phyloP scores from a whole-genome alignment of 2,329 filamentous ascomycete species.

The Claviceps paspali region DNA sequence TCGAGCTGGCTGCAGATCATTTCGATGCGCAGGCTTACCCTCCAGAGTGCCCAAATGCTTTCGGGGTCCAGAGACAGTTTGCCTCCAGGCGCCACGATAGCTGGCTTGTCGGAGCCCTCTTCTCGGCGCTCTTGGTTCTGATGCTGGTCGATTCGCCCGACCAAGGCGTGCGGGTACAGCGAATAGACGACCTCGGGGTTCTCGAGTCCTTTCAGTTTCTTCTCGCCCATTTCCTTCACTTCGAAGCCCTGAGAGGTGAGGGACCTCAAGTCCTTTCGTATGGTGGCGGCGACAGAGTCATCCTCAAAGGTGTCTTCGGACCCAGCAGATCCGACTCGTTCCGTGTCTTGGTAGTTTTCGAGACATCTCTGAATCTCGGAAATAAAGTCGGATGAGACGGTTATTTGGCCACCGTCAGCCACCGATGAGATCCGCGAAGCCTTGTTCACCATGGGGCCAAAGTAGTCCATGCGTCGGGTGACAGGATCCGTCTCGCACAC shows the following conservation, averaged over 20 bases:
- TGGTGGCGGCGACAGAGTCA: constrained; percentile 57
- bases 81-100: constrained; percentile 45
- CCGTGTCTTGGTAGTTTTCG: constrained; percentile 77
- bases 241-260: constrained; percentile 88
- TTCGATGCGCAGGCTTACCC: constrained; percentile 74
- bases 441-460: constrained; percentile 97
- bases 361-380: constrained; percentile 85
- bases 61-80: constrained; percentile 68
- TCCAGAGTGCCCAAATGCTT: constrained; percentile 80
- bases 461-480: constrained; percentile 97
- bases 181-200: constrained; percentile 94
- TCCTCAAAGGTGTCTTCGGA: constrained; percentile 57
- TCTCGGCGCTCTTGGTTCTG: constrained; percentile 29
- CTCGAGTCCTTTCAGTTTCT: constrained; percentile 90
- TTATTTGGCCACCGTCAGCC: constrained; percentile 92
- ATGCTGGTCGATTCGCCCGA: constrained; percentile 63
- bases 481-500: constrained; percentile 94
- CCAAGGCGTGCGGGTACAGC: constrained; percentile 80
- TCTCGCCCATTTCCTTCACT: constrained; percentile 90
- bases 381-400: constrained; percentile 93
- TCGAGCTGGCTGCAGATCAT: constrained; percentile 89
- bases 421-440: constrained; percentile 86
- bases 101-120: constrained; percentile 37
- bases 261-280: constrained; percentile 74
- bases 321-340: constrained; percentile 50